Evolutionary conservation across 345 rosid species (phyloP).

Genomic region (Lepidium sativum): DNA sequence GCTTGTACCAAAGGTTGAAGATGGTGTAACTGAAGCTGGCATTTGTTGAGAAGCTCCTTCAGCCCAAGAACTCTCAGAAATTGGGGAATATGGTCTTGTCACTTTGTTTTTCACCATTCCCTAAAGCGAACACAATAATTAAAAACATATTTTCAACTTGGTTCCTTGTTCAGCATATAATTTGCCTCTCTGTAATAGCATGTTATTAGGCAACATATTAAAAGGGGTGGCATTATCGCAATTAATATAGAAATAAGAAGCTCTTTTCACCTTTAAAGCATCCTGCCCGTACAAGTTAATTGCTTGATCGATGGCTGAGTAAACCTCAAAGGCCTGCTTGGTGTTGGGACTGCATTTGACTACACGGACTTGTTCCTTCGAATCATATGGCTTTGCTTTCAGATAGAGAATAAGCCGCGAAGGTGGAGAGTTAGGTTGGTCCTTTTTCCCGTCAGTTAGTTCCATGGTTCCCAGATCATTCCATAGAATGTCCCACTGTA

Average conservation of each 20-base stretch:
- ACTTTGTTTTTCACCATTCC: constrained; percentile 65
- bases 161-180: neutral
- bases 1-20: constrained; percentile 57
- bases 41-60: constrained; percentile 53
- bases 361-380: constrained; percentile 59
- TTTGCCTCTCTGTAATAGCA: neutral
- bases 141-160: neutral
- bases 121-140: constrained; percentile 29
- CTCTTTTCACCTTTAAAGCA: constrained; percentile 48
- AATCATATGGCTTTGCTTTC: constrained; percentile 42
- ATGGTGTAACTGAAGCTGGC: constrained; percentile 36
- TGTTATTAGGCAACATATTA: neutral
- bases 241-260: neutral
- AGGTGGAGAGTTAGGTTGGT: constrained; percentile 59
- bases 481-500: constrained; percentile 86
- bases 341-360: constrained; percentile 71
- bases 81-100: constrained; percentile 76
- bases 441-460: constrained; percentile 75
- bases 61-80: constrained; percentile 40
- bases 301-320: constrained; percentile 65
- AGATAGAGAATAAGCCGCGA: constrained; percentile 61
- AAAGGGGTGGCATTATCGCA: neutral
- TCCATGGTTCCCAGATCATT: constrained; percentile 77
- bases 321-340: constrained; percentile 61
- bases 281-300: constrained; percentile 50